phyloP scores from a whole-genome alignment of 345 rosid genomes.

The Corchorus olitorius region DNA sequence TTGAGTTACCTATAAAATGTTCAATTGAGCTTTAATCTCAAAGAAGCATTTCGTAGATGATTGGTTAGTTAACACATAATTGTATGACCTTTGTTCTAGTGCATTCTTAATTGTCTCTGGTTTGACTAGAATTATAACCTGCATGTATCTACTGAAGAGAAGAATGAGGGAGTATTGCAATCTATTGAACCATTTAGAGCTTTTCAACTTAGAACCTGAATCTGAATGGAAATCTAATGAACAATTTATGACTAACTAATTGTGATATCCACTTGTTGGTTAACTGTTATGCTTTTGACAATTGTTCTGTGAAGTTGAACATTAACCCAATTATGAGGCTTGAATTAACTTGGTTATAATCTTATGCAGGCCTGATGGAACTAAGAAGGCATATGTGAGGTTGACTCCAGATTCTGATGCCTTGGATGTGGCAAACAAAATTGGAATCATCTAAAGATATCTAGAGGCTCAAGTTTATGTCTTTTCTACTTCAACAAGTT shows the following conservation, averaged over 20 bases:
- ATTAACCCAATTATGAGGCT: background rate
- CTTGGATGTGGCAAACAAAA: conserved; percentile 92
- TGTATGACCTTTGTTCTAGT: background rate
- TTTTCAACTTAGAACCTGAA: background rate
- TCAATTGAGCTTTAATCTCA: background rate
- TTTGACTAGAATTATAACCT: background rate
- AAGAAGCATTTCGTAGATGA: background rate
- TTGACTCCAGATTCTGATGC: conserved; percentile 79
- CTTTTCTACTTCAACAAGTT: background rate
- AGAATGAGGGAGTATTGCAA: background rate
- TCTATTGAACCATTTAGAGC: background rate
- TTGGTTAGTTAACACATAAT: background rate
- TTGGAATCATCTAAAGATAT: conserved; percentile 65
- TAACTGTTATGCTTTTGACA: background rate
- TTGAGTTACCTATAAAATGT: background rate
- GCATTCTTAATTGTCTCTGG: background rate
- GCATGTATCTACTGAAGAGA: background rate
- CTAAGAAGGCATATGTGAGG: conserved; percentile 75
- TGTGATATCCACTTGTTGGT: background rate
- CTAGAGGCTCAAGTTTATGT: background rate
- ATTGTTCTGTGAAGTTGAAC: background rate
- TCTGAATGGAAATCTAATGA: background rate
- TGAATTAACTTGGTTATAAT: background rate
- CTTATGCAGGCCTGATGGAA: conserved; percentile 69
- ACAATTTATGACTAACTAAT: background rate